Conservation (phyloP, 2,329 filamentous ascomycete genomes). For the Tolypocladium sp. region DNA sequence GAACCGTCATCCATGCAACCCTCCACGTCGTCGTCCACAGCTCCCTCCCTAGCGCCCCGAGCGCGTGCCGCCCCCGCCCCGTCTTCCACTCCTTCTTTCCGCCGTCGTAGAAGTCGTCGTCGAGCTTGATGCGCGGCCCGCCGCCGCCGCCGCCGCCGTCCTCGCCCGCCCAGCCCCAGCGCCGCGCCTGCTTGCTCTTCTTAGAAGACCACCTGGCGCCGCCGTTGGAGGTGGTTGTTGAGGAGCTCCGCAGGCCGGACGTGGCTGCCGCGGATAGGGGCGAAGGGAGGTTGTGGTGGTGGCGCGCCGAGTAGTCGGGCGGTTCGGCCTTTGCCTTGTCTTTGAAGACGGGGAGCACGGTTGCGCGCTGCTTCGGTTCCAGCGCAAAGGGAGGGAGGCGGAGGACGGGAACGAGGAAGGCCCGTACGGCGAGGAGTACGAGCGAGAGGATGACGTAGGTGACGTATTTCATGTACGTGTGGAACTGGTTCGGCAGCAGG, state of each 20-base stretch:
- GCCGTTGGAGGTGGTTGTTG: conserved; percentile 10
- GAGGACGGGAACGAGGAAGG: conserved; percentile 47
- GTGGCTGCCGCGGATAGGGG: conserved; percentile 4
- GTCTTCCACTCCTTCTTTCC: conserved; percentile 22
- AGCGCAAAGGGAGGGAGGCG: conserved; percentile 45
- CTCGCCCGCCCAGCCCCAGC: conserved; percentile 36
- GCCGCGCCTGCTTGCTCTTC: conserved; percentile 15
- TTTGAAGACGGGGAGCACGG: conserved; percentile 35
- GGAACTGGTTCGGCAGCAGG: conserved; percentile 78
- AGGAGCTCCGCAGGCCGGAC: conserved; percentile 10
- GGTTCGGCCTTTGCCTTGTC: conserved; percentile 45
- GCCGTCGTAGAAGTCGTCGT: conserved; percentile 36
- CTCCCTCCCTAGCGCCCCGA: conserved; percentile 46
- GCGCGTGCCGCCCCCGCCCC: conserved; percentile 17
- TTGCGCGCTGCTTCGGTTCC: conserved; percentile 23
- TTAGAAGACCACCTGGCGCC: conserved; percentile 13
- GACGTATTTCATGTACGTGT: conserved; percentile 73
- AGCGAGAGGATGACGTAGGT: conserved; percentile 48
- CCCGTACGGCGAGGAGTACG: conserved; percentile 40
- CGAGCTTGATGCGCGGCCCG: conserved; percentile 45
- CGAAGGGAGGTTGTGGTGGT: not conserved
- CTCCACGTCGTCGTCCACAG: conserved; percentile 51
- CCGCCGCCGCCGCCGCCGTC: conserved; percentile 16
- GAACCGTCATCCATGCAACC: conserved; percentile 53
- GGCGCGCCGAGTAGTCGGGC: conserved; percentile 12